Percentiles rank a stretch among this genome's conserved stretches.
These are phyloP conservation scores for Pseudocercospora musae DNA, from an alignment of 2,329 filamentous ascomycete genomes.

Conservation along the genomic window DNA sequence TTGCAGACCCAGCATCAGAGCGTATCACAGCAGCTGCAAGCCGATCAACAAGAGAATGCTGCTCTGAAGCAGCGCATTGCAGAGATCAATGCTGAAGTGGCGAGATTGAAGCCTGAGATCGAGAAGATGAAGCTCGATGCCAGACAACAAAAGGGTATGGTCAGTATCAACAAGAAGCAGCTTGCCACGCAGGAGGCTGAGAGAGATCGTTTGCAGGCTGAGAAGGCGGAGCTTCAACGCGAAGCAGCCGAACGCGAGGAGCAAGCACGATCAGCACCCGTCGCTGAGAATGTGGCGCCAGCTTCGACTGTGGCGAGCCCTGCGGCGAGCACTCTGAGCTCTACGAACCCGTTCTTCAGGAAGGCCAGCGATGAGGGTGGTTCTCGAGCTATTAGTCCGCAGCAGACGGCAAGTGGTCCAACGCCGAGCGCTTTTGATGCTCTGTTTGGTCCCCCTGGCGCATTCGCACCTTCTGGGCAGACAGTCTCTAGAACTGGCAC, in stretches of 20 bases:
- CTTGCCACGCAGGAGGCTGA: conserved; percentile 84
- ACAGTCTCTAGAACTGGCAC: conserved; percentile 28
- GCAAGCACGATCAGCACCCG: conserved; percentile 18
- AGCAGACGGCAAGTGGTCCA: conserved; percentile 24
- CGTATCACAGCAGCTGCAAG: conserved; percentile 68
- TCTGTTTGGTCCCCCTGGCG: conserved; percentile 42
- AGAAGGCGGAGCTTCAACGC: conserved; percentile 70
- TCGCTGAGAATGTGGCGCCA: conserved; percentile 13
- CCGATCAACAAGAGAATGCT: conserved; percentile 85
- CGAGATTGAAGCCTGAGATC: conserved; percentile 80
- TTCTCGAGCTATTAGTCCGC: conserved; percentile 26
- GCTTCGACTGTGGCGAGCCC: conserved; percentile 25
- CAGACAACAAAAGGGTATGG: conserved; percentile 90
- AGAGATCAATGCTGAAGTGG: conserved; percentile 75
- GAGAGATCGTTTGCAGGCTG: conserved; percentile 78
- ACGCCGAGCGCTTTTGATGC: conserved; percentile 38
- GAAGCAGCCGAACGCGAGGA: conserved; percentile 27
- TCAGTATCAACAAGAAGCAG: conserved; percentile 98
- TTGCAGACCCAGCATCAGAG: conserved; percentile 79
- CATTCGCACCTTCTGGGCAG: conserved; percentile 35
- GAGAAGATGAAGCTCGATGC: conserved; percentile 92
- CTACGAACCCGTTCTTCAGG: conserved; percentile 94
- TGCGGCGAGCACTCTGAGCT: conserved; percentile 37
- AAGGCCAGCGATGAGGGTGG: conserved; percentile 40
- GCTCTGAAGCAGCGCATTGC: conserved; percentile 84